Evolutionary conservation across 768 basidiomycete species (phyloP), one percentile per base, ranked within the genome.

Genomic region (Mycena sanguinolenta): DNA sequence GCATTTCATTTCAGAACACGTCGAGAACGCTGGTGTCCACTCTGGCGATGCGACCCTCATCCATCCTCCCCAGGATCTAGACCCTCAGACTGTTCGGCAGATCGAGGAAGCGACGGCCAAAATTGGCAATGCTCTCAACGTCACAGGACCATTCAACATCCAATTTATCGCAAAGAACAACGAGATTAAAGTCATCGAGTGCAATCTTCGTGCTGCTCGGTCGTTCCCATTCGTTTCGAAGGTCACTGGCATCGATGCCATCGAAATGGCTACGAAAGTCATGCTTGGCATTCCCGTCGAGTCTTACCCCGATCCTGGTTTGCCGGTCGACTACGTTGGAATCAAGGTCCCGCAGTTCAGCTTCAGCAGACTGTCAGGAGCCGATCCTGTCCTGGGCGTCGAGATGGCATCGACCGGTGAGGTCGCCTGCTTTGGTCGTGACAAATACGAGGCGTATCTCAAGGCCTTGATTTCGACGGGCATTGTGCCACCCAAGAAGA

Each of bases 341-440:
- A 93, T 99, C 82, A 99, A 99, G 85, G 97, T 98, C 3, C 96
- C 98, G n/a, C 98, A 99, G 80, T 99, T 99, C 90, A 96, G 95
- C 75, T 99, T 99, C 84, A 96, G 94, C 75, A 91, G 98, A 50
- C 84, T 99, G 39, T 97, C 95, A 23, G 98, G 98, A 28, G 98
- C 98, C 23, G 98, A 99, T 79, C 98, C 98, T 23, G 93, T 99
- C 9, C 89, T 98, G 16, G 97, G 98, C 76, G 97, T 99, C 50
- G 98, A 99, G 85, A 99, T 99, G 98, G 98, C 98, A 19, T 99
- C 98, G 21, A 99, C 97, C 0, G 98, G 98, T 67, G 98, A 99
- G 79, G 98, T 99, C 28, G 98, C 98, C 21, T 99, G 97, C 83
- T 99, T 99, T 80, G 98, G 98, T 9, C 91, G 87, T 73, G 94